Evolutionary conservation across 2,329 filamentous ascomycete species (phyloP).

Genomic region (Trichoderma lentiforme): DNA sequence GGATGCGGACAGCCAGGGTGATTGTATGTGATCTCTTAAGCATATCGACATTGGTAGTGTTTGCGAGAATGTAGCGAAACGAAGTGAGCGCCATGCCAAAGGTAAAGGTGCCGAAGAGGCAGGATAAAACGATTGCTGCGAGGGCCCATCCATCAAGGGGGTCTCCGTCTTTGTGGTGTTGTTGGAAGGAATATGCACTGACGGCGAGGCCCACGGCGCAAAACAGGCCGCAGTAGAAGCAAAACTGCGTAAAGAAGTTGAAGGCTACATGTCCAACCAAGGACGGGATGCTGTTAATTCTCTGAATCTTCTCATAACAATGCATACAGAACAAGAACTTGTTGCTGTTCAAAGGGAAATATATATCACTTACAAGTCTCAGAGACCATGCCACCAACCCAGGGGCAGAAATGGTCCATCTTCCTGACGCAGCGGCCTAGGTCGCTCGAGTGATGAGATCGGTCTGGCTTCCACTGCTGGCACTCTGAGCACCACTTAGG

Average conservation of each 20-base stretch:
- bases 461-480: slow-evolving; percentile 81
- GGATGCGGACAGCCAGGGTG: slow-evolving; percentile 72
- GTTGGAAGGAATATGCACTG: slow-evolving; percentile 60
- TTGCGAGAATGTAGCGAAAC: slow-evolving; percentile 64
- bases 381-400: slow-evolving; percentile 89
- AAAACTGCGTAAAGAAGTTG: slow-evolving; percentile 92
- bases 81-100: slow-evolving; percentile 73
- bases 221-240: slow-evolving; percentile 67
- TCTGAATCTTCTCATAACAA: neutral
- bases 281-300: neutral
- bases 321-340: neutral
- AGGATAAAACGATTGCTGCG: slow-evolving; percentile 62
- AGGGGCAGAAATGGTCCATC: slow-evolving; percentile 96
- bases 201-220: slow-evolving; percentile 63
- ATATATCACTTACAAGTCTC: slow-evolving; percentile 60
- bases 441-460: slow-evolving; percentile 82
- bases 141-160: slow-evolving; percentile 59
- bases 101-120: slow-evolving; percentile 78
- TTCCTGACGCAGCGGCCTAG: slow-evolving; percentile 77
- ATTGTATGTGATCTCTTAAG: slow-evolving; percentile 62
- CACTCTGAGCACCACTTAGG: slow-evolving; percentile 85
- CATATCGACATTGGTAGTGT: slow-evolving; percentile 82
- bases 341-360: neutral
- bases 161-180: slow-evolving; percentile 44
- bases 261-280: slow-evolving; percentile 50